Evolutionary conservation across 441 rosid genomes (phyloP).

Genomic region (Pelargonium cotyledonis): DNA sequence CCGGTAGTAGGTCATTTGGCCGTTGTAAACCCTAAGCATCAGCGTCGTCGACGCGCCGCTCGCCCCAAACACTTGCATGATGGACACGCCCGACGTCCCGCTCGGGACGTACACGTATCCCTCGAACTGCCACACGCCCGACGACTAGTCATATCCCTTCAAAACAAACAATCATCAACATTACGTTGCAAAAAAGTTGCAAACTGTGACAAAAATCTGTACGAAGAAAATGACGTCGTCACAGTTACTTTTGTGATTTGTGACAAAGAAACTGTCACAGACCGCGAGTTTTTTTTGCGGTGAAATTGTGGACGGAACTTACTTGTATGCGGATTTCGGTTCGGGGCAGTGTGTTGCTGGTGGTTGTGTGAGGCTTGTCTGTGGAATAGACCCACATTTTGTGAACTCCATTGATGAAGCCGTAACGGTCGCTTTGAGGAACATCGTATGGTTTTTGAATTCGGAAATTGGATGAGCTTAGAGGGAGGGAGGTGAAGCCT

Average conservation of each 20-base stretch:
- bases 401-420: slow-evolving; percentile 21
- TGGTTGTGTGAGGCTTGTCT: slow-evolving; percentile 26
- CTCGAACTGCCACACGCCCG: slow-evolving; percentile 36
- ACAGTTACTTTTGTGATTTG: too few relatives aligned
- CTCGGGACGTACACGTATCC: slow-evolving; percentile 30
- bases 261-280: too few relatives aligned
- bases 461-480: slow-evolving; percentile 19
- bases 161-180: background rate
- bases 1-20: background rate
- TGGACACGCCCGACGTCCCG: slow-evolving; percentile 28
- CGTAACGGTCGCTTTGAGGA: slow-evolving; percentile 17
- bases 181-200: too few relatives aligned
- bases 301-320: slow-evolving; percentile 7
- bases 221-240: too few relatives aligned
- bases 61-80: slow-evolving; percentile 23
- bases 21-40: background rate
- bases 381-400: slow-evolving; percentile 28
- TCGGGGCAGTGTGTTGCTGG: slow-evolving; percentile 27
- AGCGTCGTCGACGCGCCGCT: background rate
- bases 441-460: slow-evolving; percentile 26
- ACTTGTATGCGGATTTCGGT: slow-evolving; percentile 27
- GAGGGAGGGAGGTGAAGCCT: slow-evolving; percentile 14
- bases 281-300: too few relatives aligned
- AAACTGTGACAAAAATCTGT: too few relatives aligned
- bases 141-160: slow-evolving; percentile 30